phyloP scores from a whole-genome alignment of 208 protist species.

The Trypanosoma cruzi region DNA sequence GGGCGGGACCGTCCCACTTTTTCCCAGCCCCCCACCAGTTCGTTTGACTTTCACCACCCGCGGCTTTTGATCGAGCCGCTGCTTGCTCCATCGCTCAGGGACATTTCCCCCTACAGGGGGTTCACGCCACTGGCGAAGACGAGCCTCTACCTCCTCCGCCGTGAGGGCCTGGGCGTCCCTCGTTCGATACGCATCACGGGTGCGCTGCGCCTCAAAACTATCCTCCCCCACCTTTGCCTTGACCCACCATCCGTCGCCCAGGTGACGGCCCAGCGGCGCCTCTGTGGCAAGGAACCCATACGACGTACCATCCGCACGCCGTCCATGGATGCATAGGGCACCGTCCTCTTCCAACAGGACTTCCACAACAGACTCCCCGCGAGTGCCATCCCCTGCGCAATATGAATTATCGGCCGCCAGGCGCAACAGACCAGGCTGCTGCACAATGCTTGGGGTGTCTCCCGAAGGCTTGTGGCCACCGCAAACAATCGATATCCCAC shows the following conservation, averaged over 20 bases:
- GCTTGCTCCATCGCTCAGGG: conserved; percentile 21
- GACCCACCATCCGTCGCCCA: conserved; percentile 77
- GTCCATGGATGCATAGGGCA: conserved; percentile 42
- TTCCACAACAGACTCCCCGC: conserved; percentile 61
- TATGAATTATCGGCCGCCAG: conserved; percentile 87
- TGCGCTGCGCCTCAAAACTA: conserved; percentile 65
- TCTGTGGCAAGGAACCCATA: conserved; percentile 46
- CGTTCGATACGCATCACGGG: conserved; percentile 45
- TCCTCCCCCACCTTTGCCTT: conserved; percentile 36
- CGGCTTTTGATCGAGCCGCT: conserved; percentile 8
- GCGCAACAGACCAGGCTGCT: conserved; percentile 66
- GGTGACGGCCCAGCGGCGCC: conserved; percentile 42
- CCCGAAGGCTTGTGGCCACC: conserved; percentile 81
- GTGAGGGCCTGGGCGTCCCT: conserved; percentile 42
- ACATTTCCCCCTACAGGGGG: conserved; percentile 39
- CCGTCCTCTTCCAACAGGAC: conserved; percentile 54
- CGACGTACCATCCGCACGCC: conserved; percentile 39
- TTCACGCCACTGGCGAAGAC: conserved; percentile 30
- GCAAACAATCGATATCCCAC: conserved; percentile 73
- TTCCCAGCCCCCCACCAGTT: no score
- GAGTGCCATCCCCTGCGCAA: conserved; percentile 49
- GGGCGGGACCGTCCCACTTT: no score
- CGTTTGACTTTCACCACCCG: conserved; percentile 16
- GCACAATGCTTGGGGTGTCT: conserved; percentile 73
- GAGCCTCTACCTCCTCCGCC: conserved; percentile 29